A percentile compares a stretch with the other conserved stretches of the same genome.
Conservation (phyloP, 805 yeast species). For the Vanderwaltozyma polyspora region DNA sequence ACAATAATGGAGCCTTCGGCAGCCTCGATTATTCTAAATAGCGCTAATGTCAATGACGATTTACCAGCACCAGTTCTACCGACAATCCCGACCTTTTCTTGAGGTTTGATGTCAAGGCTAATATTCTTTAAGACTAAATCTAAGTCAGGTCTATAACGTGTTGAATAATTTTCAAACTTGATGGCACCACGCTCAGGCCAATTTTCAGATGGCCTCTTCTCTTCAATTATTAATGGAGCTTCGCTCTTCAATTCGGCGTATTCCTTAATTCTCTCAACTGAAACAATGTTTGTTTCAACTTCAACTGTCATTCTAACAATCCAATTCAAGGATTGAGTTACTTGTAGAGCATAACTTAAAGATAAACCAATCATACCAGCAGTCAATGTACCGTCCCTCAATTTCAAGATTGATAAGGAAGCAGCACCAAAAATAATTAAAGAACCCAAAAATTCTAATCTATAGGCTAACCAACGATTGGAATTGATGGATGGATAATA, state of each 20-base stretch:
- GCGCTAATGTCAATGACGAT: slow-evolving; percentile 71
- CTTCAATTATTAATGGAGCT: slow-evolving; percentile 62
- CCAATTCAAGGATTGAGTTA: slow-evolving; percentile 92
- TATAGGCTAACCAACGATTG: slow-evolving; percentile 94
- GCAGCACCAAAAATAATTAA: slow-evolving; percentile 80
- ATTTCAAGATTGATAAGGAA: slow-evolving; percentile 61
- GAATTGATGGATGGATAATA: slow-evolving; percentile 86
- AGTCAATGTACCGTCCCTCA: slow-evolving; percentile 56
- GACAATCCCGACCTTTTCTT: slow-evolving; percentile 88
- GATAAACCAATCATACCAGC: slow-evolving; percentile 94
- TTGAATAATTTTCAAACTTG: slow-evolving; percentile 59
- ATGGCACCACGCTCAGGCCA: slow-evolving; percentile 75
- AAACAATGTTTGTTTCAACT: slow-evolving; percentile 92
- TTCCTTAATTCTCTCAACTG: slow-evolving; percentile 89
- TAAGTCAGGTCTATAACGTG: slow-evolving; percentile 72
- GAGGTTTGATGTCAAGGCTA: slow-evolving; percentile 49
- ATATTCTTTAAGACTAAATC: slow-evolving; percentile 69
- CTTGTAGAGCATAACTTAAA: slow-evolving; percentile 82
- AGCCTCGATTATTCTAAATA: slow-evolving; percentile 76
- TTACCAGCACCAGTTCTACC: slow-evolving; percentile 98
- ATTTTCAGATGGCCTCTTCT: slow-evolving; percentile 48
- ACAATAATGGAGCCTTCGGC: slow-evolving; percentile 58
- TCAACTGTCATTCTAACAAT: slow-evolving; percentile 98
- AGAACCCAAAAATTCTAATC: slow-evolving; percentile 87
- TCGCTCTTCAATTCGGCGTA: slow-evolving; percentile 73